phyloP scores from a whole-genome alignment of 306 rosid genomes.

The Dicorynia guianensis region DNA sequence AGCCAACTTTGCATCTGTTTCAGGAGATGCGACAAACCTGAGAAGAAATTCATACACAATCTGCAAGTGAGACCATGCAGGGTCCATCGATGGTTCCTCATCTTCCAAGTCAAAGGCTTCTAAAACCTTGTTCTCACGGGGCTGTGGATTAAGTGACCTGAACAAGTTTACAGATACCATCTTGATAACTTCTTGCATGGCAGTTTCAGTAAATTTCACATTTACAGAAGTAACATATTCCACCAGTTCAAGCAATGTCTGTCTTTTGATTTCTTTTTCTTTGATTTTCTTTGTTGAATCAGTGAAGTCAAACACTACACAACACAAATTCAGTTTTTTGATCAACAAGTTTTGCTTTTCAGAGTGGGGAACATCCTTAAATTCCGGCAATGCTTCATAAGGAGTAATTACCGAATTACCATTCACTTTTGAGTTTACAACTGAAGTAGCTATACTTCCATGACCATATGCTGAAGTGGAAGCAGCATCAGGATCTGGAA shows the following conservation, averaged over 20 bases:
- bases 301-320: conserved; percentile 62
- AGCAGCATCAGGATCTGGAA: conserved; percentile 40
- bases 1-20: conserved; percentile 68
- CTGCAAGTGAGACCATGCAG: conserved; percentile 75
- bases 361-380: conserved; percentile 66
- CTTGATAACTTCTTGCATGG: conserved; percentile 58
- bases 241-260: conserved; percentile 73
- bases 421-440: conserved; percentile 45
- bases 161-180: conserved; percentile 67
- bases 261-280: conserved; percentile 71
- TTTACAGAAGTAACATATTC: conserved; percentile 64
- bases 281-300: conserved; percentile 61
- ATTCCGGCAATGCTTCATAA: conserved; percentile 62
- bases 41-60: conserved; percentile 65
- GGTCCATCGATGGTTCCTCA: conserved; percentile 67
- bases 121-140: conserved; percentile 59
- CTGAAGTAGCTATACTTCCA: conserved; percentile 47
- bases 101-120: conserved; percentile 66
- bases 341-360: conserved; percentile 68
- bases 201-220: conserved; percentile 61
- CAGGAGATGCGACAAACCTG: conserved; percentile 66
- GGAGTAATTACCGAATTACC: conserved; percentile 43
- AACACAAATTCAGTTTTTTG: conserved; percentile 61
- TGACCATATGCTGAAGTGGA: conserved; percentile 38
- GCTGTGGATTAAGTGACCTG: conserved; percentile 58